Evolutionary conservation across 306 rosid genomes (phyloP).

Genomic region (Vigna nakashimae): DNA sequence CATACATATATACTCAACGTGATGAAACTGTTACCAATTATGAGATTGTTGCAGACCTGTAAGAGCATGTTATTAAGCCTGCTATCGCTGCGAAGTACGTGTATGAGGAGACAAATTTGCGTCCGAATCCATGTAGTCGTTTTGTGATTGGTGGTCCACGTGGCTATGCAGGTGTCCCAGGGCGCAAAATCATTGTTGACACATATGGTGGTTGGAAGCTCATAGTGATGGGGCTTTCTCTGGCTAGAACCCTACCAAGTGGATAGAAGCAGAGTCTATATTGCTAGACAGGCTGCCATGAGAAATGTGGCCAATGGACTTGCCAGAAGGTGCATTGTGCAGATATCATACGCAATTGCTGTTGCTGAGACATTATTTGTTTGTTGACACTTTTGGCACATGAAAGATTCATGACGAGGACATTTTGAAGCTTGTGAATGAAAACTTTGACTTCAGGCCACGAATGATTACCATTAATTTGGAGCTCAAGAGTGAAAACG

Average conservation of each 20-base stretch:
- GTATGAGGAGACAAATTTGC: not conserved
- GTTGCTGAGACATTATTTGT: slow-evolving; percentile 65
- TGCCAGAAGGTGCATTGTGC: slow-evolving; percentile 68
- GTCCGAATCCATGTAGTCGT: not conserved
- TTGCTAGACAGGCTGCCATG: slow-evolving; percentile 26
- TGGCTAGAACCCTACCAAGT: slow-evolving; percentile 18
- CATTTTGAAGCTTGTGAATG: slow-evolving; percentile 60
- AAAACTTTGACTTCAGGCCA: slow-evolving; percentile 67
- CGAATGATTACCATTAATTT: slow-evolving; percentile 63
- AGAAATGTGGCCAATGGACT: slow-evolving; percentile 53
- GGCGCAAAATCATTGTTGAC: slow-evolving; percentile 11
- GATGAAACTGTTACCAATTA: slow-evolving; percentile 69
- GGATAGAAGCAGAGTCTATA: slow-evolving; percentile 18
- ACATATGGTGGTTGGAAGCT: slow-evolving; percentile 27
- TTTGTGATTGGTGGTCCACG: slow-evolving; percentile 22
- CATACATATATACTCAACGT: slow-evolving; percentile 62
- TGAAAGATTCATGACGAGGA: slow-evolving; percentile 69
- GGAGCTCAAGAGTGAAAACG: slow-evolving; percentile 61
- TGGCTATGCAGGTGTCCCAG: not conserved
- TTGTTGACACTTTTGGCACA: slow-evolving; percentile 58
- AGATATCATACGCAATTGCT: slow-evolving; percentile 68
- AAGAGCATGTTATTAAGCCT: slow-evolving; percentile 48
- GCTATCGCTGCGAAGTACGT: not conserved
- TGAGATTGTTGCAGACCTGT: slow-evolving; percentile 63
- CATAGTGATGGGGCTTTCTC: slow-evolving; percentile 15